These are phyloP conservation scores for Chaetomiaceae sp. DNA, from an alignment of 2,329 filamentous ascomycete genomes.

Conservation along the genomic window DNA sequence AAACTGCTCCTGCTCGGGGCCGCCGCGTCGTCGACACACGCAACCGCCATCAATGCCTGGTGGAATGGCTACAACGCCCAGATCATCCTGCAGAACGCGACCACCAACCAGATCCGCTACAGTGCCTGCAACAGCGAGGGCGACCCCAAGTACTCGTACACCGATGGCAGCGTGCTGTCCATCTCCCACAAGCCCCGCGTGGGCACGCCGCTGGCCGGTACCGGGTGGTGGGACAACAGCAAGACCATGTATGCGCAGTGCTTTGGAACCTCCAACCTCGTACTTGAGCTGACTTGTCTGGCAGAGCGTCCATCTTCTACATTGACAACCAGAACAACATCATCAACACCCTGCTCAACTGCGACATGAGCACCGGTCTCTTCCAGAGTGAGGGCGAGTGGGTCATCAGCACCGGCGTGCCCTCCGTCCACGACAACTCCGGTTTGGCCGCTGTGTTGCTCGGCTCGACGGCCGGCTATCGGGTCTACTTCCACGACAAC, in stretches of 20 bases:
- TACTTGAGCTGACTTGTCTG: not conserved
- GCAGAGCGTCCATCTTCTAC: slow-evolving; percentile 34
- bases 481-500: slow-evolving; percentile 34
- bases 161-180: slow-evolving; percentile 27
- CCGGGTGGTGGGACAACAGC: slow-evolving; percentile 30
- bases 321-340: slow-evolving; percentile 26
- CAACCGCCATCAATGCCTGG: slow-evolving; percentile 33
- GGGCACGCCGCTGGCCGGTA: slow-evolving; percentile 31
- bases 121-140: slow-evolving; percentile 31
- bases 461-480: slow-evolving; percentile 30
- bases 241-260: slow-evolving; percentile 29
- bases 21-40: slow-evolving; percentile 14
- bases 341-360: slow-evolving; percentile 30
- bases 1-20: slow-evolving; percentile 18
- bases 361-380: slow-evolving; percentile 31
- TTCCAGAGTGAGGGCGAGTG: slow-evolving; percentile 29
- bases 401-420: slow-evolving; percentile 25
- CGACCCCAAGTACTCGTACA: slow-evolving; percentile 31
- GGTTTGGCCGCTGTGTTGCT: slow-evolving; percentile 31
- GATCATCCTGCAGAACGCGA: slow-evolving; percentile 32
- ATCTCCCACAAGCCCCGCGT: slow-evolving; percentile 27
- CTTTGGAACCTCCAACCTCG: not conserved
- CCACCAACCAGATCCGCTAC: slow-evolving; percentile 31
- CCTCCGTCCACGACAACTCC: slow-evolving; percentile 26
- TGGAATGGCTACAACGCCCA: slow-evolving; percentile 30